These are phyloP conservation scores for Cenchrus fungigraminus DNA, from an alignment of 176 grass and related monocot genomes.

Conservation along the genomic window DNA sequence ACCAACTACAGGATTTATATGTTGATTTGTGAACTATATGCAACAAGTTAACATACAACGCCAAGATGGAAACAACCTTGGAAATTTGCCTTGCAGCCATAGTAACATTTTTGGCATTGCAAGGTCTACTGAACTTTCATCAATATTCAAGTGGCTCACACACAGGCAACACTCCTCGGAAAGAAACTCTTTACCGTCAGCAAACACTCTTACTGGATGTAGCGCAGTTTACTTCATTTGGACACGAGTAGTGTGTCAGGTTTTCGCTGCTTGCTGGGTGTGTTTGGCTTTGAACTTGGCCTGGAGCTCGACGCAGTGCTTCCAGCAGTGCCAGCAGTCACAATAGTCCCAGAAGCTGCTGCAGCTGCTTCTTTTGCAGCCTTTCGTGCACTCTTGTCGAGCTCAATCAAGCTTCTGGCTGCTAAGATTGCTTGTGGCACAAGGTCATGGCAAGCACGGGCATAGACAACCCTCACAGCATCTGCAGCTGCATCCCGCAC, in stretches of 20 bases:
- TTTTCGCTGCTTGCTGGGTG: constrained; percentile 76
- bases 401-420: constrained; percentile 84
- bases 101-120: too few species aligned
- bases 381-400: constrained; percentile 79
- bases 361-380: constrained; percentile 42
- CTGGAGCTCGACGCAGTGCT: constrained; percentile 50
- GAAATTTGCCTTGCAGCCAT: background rate
- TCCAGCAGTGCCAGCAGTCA: constrained; percentile 33
- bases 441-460: constrained; percentile 82
- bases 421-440: constrained; percentile 87
- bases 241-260: constrained; percentile 64
- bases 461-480: constrained; percentile 82
- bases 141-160: too few species aligned
- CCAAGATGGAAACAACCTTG: constrained; percentile 31
- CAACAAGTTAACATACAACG: constrained; percentile 48
- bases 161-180: too few species aligned
- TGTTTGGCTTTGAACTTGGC: constrained; percentile 78
- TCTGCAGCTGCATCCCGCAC: constrained; percentile 72
- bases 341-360: constrained; percentile 5
- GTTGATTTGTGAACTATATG: constrained; percentile 51
- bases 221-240: constrained; percentile 56
- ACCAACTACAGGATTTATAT: constrained; percentile 1
- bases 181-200: too few species aligned
- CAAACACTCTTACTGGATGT: constrained; percentile 14
- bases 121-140: too few species aligned